phyloP scores from a whole-genome alignment of 1,284 basidiomycete genomes.

The Crucibulum parvulum region DNA sequence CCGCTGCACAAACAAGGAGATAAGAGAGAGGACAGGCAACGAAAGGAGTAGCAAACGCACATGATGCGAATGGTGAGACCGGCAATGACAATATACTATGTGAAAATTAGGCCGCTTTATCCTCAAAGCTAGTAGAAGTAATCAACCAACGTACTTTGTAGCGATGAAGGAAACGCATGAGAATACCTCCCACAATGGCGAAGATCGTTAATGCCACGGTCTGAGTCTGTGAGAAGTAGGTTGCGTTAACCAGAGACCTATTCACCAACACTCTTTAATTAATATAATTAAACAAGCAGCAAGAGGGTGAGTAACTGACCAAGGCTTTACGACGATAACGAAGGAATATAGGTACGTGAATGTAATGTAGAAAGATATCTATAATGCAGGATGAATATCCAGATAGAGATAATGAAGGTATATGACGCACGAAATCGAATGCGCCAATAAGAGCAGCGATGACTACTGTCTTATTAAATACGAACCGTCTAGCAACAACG shows the following conservation, averaged over 20 bases:
- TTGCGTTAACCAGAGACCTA: constrained; percentile 58
- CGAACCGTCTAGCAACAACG: constrained; percentile 61
- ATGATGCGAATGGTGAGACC: constrained; percentile 74
- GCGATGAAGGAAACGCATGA: constrained; percentile 60
- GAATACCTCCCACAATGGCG: constrained; percentile 64
- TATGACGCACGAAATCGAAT: constrained; percentile 66
- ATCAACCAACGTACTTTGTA: constrained; percentile 43
- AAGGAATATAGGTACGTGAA: constrained; percentile 69
- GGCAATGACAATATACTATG: constrained; percentile 58
- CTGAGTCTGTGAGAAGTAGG: constrained; percentile 62
- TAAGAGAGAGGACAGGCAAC: background rate
- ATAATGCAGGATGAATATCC: background rate
- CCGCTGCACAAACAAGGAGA: constrained; percentile 47
- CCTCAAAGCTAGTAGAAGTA: no score
- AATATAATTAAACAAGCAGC: no score
- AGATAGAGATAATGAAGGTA: background rate
- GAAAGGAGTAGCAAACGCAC: constrained; percentile 26
- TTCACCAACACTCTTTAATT: no score
- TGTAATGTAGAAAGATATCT: constrained; percentile 70
- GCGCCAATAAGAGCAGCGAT: constrained; percentile 71
- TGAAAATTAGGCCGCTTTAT: no score
- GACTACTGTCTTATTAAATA: constrained; percentile 64
- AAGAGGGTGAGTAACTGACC: no score
- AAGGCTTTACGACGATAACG: constrained; percentile 61
- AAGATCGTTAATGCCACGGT: constrained; percentile 71